phyloP scores from a whole-genome alignment of 208 protist genomes.

The Cochliopodium minus region DNA sequence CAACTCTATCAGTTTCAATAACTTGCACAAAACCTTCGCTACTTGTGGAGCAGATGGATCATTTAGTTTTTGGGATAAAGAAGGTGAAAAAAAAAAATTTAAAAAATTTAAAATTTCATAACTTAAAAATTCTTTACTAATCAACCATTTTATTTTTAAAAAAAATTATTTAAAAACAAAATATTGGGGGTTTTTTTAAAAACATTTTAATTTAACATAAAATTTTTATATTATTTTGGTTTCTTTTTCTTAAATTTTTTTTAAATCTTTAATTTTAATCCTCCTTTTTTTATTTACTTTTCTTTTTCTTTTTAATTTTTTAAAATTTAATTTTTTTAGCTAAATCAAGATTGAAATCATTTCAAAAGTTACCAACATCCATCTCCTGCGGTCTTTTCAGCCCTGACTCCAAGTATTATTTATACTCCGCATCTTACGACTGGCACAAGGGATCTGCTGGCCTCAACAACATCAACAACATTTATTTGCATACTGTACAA shows the following conservation, averaged over 20 bases:
- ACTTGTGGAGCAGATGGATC: conserved; percentile 37
- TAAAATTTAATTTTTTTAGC: background rate
- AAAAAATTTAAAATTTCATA: background rate
- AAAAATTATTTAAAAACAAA: too few relatives aligned
- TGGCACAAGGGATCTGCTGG: conserved; percentile 13
- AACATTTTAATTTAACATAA: too few relatives aligned
- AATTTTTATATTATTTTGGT: too few relatives aligned
- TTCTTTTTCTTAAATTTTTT: too few relatives aligned
- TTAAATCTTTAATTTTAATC: too few relatives aligned
- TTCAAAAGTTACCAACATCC: conserved; percentile 6
- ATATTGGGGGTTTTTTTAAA: too few relatives aligned
- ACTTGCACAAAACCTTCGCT: conserved; percentile 34
- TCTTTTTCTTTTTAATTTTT: background rate
- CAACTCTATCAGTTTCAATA: conserved; percentile 40
- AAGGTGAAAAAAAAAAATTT: background rate
- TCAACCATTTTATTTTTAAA: too few relatives aligned
- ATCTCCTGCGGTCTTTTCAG: conserved; percentile 23
- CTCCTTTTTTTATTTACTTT: too few relatives aligned
- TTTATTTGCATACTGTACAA: background rate
- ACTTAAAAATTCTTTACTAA: background rate
- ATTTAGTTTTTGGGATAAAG: conserved; percentile 37
- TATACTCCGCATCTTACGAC: conserved; percentile 28
- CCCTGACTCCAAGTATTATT: conserved; percentile 19
- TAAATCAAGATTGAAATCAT: conserved; percentile 8
- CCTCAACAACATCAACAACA: background rate